phyloP scores from a whole-genome alignment of 257 asterid species.

The Linaria vulgaris region DNA sequence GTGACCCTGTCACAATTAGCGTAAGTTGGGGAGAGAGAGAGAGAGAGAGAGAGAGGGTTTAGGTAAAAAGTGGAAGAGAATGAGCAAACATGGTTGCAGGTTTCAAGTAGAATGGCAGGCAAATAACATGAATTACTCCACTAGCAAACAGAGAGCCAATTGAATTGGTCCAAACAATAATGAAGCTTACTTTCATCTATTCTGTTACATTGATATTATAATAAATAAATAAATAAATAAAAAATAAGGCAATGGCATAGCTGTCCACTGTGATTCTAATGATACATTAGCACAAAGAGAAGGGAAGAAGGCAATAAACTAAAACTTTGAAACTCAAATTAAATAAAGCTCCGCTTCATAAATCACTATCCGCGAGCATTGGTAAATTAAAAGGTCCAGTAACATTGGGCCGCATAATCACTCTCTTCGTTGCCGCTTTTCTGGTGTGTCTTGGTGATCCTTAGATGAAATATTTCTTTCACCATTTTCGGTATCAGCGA shows the following conservation, averaged over 20 bases:
- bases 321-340: too few species aligned
- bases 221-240: neutral
- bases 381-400: neutral
- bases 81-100: neutral
- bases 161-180: neutral
- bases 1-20: conserved; percentile 23
- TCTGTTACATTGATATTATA: neutral
- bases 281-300: neutral
- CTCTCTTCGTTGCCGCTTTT: conserved; percentile 47
- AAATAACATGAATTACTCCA: neutral
- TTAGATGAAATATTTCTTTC: conserved; percentile 6
- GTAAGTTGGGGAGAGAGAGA: neutral
- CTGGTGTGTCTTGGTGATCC: conserved; percentile 27
- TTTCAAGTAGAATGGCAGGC: conserved; percentile 9
- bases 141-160: neutral
- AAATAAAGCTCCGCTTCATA: too few species aligned
- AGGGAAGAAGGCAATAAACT: neutral
- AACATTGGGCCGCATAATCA: conserved; percentile 19
- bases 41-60: neutral
- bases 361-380: too few species aligned
- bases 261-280: neutral
- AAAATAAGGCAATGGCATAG: neutral
- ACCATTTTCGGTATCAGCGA: neutral
- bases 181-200: neutral
- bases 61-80: conserved; percentile 7